These are phyloP conservation scores for Nannizziopsis barbatae DNA, from an alignment of 2,329 filamentous ascomycete genomes.

Conservation along the genomic window DNA sequence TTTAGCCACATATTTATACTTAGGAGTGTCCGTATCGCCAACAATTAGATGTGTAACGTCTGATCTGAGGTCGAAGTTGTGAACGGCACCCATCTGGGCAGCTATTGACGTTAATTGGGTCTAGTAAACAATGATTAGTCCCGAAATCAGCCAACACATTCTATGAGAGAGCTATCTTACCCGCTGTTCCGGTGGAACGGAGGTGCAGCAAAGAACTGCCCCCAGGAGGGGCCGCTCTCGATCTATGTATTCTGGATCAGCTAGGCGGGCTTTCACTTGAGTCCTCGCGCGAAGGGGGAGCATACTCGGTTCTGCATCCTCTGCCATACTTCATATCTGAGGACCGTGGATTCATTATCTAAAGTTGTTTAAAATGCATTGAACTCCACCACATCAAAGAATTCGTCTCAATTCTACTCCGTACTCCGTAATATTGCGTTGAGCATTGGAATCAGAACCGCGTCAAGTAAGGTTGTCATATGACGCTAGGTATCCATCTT, in stretches of 20 bases:
- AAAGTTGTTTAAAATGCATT: neutral
- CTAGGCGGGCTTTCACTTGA: too few relatives aligned
- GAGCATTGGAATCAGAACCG: too few relatives aligned
- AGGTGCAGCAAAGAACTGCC: slow-evolving; percentile 77
- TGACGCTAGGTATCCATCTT: slow-evolving; percentile 8
- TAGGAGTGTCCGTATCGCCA: slow-evolving; percentile 76
- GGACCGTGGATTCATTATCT: slow-evolving; percentile 7
- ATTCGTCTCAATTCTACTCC: too few relatives aligned
- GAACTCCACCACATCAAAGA: neutral
- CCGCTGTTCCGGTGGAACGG: slow-evolving; percentile 65
- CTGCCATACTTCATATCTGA: slow-evolving; percentile 34
- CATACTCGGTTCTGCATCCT: slow-evolving; percentile 27
- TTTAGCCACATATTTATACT: slow-evolving; percentile 90
- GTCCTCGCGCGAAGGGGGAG: slow-evolving; percentile 1
- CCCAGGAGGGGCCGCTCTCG: slow-evolving; percentile 55
- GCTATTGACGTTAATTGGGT: slow-evolving; percentile 40
- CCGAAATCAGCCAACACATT: slow-evolving; percentile 1
- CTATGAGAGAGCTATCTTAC: slow-evolving; percentile 38
- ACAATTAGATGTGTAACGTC: slow-evolving; percentile 92
- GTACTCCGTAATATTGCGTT: too few relatives aligned
- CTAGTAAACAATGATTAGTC: slow-evolving; percentile 19
- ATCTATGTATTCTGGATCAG: slow-evolving; percentile 32
- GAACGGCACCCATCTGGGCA: slow-evolving; percentile 69
- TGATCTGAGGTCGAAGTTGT: slow-evolving; percentile 87
- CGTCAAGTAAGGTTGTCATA: neutral